Conservation (phyloP, 352 stramenopile species). For the Globisporangium lucens region DNA sequence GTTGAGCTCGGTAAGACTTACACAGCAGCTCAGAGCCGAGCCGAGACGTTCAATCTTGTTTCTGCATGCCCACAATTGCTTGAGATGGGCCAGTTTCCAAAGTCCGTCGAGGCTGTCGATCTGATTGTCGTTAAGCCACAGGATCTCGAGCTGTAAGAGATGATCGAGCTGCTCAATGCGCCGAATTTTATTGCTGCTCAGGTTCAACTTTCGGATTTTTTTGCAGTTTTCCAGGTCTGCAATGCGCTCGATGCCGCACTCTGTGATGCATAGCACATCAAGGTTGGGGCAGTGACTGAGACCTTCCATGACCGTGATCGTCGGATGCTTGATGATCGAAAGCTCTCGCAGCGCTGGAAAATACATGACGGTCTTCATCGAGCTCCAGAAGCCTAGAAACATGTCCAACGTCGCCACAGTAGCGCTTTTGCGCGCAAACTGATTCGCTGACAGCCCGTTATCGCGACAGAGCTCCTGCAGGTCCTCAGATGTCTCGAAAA, state of each 20-base stretch:
- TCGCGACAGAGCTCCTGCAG: constrained; percentile 63
- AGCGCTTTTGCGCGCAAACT: constrained; percentile 50
- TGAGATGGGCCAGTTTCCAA: constrained; percentile 45
- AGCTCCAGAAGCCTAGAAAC: constrained; percentile 78
- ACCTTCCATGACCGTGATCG: constrained; percentile 52
- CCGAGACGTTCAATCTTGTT: constrained; percentile 78
- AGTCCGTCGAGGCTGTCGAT: constrained; percentile 58
- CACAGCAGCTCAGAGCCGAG: constrained; percentile 48
- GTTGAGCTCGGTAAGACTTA: constrained; percentile 76
- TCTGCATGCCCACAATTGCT: constrained; percentile 66
- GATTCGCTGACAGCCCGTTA: constrained; percentile 51
- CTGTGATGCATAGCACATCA: constrained; percentile 60
- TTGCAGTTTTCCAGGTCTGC: constrained; percentile 37
- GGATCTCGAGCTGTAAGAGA: constrained; percentile 56
- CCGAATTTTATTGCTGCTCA: constrained; percentile 66
- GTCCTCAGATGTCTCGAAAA: constrained; percentile 45
- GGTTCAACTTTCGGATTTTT: constrained; percentile 59
- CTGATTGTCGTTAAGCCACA: constrained; percentile 85
- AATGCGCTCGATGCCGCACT: constrained; percentile 62
- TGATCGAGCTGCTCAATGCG: constrained; percentile 49
- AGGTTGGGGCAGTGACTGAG: constrained; percentile 46
- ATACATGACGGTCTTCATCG: constrained; percentile 63
- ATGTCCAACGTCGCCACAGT: constrained; percentile 50
- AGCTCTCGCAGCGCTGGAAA: constrained; percentile 64
- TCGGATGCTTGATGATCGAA: constrained; percentile 75